A percentile compares a stretch with the other conserved stretches of the same genome.
phyloP scores from a whole-genome alignment of 306 rosid genomes.

The Morella rubra region DNA sequence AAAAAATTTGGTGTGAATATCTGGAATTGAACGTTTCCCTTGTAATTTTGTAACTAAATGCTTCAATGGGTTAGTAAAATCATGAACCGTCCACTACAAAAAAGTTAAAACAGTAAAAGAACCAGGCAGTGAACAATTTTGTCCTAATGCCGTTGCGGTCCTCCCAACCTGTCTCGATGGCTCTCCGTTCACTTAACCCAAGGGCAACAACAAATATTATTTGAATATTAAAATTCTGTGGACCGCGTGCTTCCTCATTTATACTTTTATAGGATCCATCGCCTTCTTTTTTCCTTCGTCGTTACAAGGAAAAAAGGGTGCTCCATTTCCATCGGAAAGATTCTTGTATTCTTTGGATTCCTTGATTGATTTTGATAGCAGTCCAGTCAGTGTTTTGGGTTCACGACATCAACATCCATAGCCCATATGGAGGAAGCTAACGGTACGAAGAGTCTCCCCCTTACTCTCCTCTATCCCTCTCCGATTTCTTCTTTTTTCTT shows the following conservation, averaged over 20 bases:
- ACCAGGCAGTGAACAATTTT: too few relatives aligned
- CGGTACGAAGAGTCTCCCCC: conserved; percentile 19
- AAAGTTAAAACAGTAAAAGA: too few relatives aligned
- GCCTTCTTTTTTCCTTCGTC: not conserved
- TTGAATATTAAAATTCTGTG: not conserved
- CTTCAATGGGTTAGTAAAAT: too few relatives aligned
- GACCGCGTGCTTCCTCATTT: not conserved
- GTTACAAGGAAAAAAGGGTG: too few relatives aligned
- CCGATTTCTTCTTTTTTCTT: not conserved
- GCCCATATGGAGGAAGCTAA: conserved; percentile 46
- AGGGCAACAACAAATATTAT: too few relatives aligned
- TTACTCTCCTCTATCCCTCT: not conserved
- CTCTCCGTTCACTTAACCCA: too few relatives aligned
- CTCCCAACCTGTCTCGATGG: too few relatives aligned
- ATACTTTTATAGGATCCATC: not conserved
- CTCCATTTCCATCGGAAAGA: not conserved
- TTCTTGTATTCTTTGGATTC: not conserved
- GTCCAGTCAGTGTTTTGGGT: conserved; percentile 1
- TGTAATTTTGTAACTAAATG: too few relatives aligned
- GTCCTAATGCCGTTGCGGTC: too few relatives aligned
- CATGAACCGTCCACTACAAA: too few relatives aligned
- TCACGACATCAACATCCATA: conserved; percentile 1
- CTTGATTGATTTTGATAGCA: not conserved
- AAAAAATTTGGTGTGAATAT: too few relatives aligned
- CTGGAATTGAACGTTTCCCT: too few relatives aligned